Conservation (phyloP, 352 stramenopile species). For the Pythium volutum region DNA sequence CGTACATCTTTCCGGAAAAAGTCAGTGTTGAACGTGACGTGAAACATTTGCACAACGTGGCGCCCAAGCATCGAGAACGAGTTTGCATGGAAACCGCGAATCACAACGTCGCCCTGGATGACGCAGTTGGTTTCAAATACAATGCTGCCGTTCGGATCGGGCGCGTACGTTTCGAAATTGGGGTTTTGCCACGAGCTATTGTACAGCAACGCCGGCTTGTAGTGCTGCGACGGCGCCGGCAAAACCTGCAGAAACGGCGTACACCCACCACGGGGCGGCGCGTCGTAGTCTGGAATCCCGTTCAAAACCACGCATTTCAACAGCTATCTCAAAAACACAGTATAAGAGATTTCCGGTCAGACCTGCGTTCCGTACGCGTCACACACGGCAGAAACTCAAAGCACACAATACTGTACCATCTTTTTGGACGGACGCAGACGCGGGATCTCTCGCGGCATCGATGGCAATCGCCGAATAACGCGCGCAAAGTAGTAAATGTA, state of each 20-base stretch:
- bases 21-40: slow-evolving; percentile 83
- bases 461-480: slow-evolving; percentile 45
- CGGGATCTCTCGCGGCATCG: slow-evolving; percentile 56
- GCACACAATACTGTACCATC: slow-evolving; percentile 27
- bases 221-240: slow-evolving; percentile 26
- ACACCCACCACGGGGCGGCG: slow-evolving; percentile 34
- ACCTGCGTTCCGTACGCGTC: too few relatives aligned
- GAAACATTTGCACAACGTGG: slow-evolving; percentile 83
- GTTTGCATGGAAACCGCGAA: slow-evolving; percentile 77
- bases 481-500: slow-evolving; percentile 90
- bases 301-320: slow-evolving; percentile 59
- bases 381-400: too few relatives aligned
- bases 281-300: slow-evolving; percentile 77
- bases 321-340: slow-evolving; percentile 22
- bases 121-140: slow-evolving; percentile 60
- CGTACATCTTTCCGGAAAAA: slow-evolving; percentile 72
- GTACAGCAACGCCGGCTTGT: slow-evolving; percentile 28
- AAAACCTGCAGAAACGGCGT: slow-evolving; percentile 31
- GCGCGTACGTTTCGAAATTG: slow-evolving; percentile 29
- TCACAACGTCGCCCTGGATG: slow-evolving; percentile 66
- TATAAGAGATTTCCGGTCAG: not conserved
- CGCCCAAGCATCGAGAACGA: slow-evolving; percentile 68
- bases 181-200: slow-evolving; percentile 36
- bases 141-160: slow-evolving; percentile 24
- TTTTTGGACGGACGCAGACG: slow-evolving; percentile 50